Evolutionary conservation across 2,329 filamentous ascomycete species (phyloP), one percentile per base, ranked within the genome.

Genomic region (Onygena corvina): DNA sequence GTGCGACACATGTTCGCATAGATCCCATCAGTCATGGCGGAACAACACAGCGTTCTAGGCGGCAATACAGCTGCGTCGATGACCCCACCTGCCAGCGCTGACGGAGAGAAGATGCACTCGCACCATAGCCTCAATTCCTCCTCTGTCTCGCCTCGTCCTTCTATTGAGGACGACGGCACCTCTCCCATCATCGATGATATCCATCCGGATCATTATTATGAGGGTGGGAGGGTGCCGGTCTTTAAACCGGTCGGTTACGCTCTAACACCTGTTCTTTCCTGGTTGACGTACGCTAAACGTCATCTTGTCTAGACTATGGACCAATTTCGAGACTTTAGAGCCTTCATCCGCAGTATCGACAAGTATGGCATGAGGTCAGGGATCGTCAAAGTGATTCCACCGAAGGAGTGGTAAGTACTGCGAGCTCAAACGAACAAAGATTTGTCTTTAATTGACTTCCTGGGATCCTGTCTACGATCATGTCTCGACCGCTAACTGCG

Each of bases 351-450:
- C 62, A 89, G 86, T 67, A 80, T 98, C 54, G 86, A 98, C 66
- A 79, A 81, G 56, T 94, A 94, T 65, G 92, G 92, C 60, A 98
- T 98, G 92, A 86, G 87, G 68, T 92, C 88, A 18, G 92, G 92
- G 30, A 95, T 98, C 59, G 81, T 96, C 62, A 96, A 98, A 70
- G 84, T 98, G 51, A 83, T 96, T 48, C 89, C 92, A 23, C 92
- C 92, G 0, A 71, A 83, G 60, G 89, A 96, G 77, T 98, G 92
- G 92, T 92, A 79, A 67, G 76, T 68, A 33, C 42, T 45, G 29
- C 38, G 29, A 46, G 50, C 30, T 23, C 30, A 14, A 40, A 40
- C 12, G 36, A 23, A 9, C 21, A n/a, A 16, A 31, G 23, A 44
- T 46, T 47, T 16, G 49, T 47, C 12, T 51, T 35, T 45, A 9